Evolutionary conservation across 768 basidiomycete genomes (phyloP), one percentile per base, ranked within the genome.

Genomic region (Phanerochaete sordida): DNA sequence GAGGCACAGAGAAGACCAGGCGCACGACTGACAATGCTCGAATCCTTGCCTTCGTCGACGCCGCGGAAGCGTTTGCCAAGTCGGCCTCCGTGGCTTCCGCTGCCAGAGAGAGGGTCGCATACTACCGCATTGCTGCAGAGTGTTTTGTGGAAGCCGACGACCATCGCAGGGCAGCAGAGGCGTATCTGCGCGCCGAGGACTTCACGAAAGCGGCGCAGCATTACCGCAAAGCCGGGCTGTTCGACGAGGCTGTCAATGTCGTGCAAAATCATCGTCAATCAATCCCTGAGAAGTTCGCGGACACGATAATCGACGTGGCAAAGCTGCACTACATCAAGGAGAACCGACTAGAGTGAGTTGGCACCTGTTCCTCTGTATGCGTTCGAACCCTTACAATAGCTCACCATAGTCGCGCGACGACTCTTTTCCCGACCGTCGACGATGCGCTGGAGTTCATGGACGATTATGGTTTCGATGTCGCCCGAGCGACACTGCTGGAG

Each of bases 381-480:
- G n/a, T n/a, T n/a, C n/a, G n/a, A n/a, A n/a, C n/a, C n/a, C n/a
- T n/a, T n/a, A n/a, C n/a, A n/a, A n/a, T n/a, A n/a, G n/a, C n/a
- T n/a, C n/a, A n/a, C n/a, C n/a, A 19, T 63, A 88, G 87, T 39
- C 73, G 78, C 66, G 78, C 78, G n/a, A 56, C 72, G 47, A 58
- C 66, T 8, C 66, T 89, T 1, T 90, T 89, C 60, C 60, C 70
- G 0, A 73, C 77, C 1, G 65, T 73, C 0, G 82, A 88, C 24
- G 84, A 86, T 26, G 77, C 77, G 27, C 60, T 85, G n/a, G 78
- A 81, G 49, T 89, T 84, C 60, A 74, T 83, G 11, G 79, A 84
- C 47, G 77, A 82, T 5, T 76, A 77, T 48, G 80, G 79, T 47
- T 72, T 88, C 19, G 82, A 85, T 66, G 64, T 77, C 19, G 79